Evolutionary conservation across 169 alveolate species (phyloP).

Genomic region (Toxoplasma gondii): DNA sequence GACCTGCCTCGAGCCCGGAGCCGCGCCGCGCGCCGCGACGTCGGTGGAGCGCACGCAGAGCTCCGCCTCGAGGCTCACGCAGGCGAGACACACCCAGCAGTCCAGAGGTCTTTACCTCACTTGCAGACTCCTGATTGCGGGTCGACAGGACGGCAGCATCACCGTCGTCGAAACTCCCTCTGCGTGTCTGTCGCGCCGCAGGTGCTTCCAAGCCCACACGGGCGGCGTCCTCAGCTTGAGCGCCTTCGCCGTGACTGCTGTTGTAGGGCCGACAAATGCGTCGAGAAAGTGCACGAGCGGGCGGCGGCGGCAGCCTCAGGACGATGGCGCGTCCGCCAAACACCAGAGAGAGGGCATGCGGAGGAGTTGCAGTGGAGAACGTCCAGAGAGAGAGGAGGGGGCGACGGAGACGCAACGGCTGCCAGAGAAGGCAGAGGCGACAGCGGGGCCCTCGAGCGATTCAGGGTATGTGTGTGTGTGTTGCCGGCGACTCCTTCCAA

Average conservation of each 20-base stretch:
- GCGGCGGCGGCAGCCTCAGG: not conserved
- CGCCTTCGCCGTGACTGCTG: not conserved
- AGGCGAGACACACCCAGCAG: not conserved
- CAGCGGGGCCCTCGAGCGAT: not conserved
- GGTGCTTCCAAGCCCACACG: constrained; percentile 63
- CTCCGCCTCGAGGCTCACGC: not conserved
- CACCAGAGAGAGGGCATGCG: not conserved
- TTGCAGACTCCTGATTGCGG: constrained; percentile 10
- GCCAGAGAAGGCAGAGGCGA: not conserved
- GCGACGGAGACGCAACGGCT: not conserved
- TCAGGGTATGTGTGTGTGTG: not conserved
- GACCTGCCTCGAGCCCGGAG: too few relatives aligned
- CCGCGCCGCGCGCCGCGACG: too few relatives aligned
- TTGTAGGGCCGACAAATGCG: not conserved
- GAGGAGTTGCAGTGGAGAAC: too few relatives aligned
- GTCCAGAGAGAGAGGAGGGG: not conserved
- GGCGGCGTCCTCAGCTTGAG: constrained; percentile 59
- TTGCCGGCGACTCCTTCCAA: constrained; percentile 56
- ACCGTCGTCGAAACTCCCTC: constrained; percentile 17
- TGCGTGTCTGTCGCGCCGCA: not conserved
- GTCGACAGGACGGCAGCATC: constrained; percentile 20
- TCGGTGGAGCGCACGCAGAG: not conserved
- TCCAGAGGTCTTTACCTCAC: not conserved
- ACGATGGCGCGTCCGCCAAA: not conserved
- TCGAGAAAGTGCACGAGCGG: not conserved